These are phyloP conservation scores for Hypocreales sp. DNA, from an alignment of 2,329 filamentous ascomycete species.

Conservation along the genomic window DNA sequence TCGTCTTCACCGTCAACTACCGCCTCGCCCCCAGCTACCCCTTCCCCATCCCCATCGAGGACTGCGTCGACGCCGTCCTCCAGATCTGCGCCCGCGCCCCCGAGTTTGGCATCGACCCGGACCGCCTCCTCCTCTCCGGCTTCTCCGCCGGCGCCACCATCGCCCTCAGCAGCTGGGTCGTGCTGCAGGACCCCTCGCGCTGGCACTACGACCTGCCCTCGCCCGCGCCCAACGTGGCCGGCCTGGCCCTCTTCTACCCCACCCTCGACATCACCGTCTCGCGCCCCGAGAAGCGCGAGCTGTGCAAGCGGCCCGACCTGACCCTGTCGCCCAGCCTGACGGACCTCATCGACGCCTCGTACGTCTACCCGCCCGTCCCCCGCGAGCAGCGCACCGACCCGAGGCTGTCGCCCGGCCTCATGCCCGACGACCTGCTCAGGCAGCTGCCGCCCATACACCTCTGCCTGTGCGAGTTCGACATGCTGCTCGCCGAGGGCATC, in stretches of 20 bases:
- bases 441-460: conserved; percentile 39
- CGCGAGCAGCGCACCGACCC: conserved; percentile 31
- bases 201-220: conserved; percentile 21
- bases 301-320: conserved; percentile 37
- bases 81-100: conserved; percentile 40
- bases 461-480: conserved; percentile 49
- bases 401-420: conserved; percentile 41
- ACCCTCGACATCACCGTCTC: conserved; percentile 44
- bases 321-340: conserved; percentile 42
- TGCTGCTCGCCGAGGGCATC: conserved; percentile 45
- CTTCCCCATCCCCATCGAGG: conserved; percentile 49
- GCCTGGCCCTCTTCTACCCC: conserved; percentile 45
- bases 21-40: conserved; percentile 50
- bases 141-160: conserved; percentile 49
- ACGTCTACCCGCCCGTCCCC: conserved; percentile 36
- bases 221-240: conserved; percentile 30
- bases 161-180: conserved; percentile 30
- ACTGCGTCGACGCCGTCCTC: conserved; percentile 47
- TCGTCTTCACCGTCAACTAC: conserved; percentile 52
- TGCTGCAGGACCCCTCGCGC: conserved; percentile 26
- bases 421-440: conserved; percentile 33
- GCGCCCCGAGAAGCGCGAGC: conserved; percentile 38
- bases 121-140: conserved; percentile 41
- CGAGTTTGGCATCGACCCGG: conserved; percentile 40
- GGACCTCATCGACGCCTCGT: conserved; percentile 46